Evolutionary conservation across 345 rosid species (phyloP).

Genomic region (Rubroshorea leprosula): DNA sequence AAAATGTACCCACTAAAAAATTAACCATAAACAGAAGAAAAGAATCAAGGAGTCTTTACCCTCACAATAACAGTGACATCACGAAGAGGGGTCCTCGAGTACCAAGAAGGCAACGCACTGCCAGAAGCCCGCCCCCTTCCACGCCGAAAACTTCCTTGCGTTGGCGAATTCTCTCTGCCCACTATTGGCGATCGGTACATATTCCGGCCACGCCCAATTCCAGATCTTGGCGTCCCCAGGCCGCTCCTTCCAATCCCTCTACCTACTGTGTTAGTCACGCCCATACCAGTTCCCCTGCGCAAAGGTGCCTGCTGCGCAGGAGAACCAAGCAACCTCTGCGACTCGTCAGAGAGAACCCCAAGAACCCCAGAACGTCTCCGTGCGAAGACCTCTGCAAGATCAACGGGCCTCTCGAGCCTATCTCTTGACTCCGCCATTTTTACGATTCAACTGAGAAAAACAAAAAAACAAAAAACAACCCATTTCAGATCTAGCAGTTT

Average conservation of each 20-base stretch:
- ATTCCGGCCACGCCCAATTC: constrained; percentile 20
- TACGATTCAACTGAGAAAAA: constrained; percentile 9
- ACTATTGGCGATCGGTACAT: constrained; percentile 18
- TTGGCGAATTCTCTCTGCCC: constrained; percentile 41
- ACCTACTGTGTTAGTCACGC: constrained; percentile 9
- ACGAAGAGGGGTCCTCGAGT: constrained; percentile 75
- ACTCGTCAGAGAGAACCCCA: constrained; percentile 33
- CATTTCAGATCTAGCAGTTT: not conserved
- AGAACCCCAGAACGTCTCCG: constrained; percentile 29
- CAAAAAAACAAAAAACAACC: not conserved
- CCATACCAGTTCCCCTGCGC: constrained; percentile 14
- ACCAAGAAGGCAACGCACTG: constrained; percentile 66
- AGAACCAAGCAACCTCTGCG: constrained; percentile 23
- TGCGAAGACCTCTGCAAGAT: constrained; percentile 35
- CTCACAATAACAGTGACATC: constrained; percentile 55
- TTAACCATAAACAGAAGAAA: not conserved
- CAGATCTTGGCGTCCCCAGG: constrained; percentile 37
- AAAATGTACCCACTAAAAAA: too few species aligned
- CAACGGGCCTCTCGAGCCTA: constrained; percentile 48
- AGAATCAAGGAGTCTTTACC: constrained; percentile 33
- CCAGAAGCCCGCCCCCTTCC: constrained; percentile 30
- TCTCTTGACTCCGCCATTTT: constrained; percentile 70
- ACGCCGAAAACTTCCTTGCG: constrained; percentile 21
- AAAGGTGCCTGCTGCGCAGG: constrained; percentile 20
- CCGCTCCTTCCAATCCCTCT: constrained; percentile 32